Evolutionary conservation across 768 basidiomycete species (phyloP).

Genomic region (Boletus sensibilis): DNA sequence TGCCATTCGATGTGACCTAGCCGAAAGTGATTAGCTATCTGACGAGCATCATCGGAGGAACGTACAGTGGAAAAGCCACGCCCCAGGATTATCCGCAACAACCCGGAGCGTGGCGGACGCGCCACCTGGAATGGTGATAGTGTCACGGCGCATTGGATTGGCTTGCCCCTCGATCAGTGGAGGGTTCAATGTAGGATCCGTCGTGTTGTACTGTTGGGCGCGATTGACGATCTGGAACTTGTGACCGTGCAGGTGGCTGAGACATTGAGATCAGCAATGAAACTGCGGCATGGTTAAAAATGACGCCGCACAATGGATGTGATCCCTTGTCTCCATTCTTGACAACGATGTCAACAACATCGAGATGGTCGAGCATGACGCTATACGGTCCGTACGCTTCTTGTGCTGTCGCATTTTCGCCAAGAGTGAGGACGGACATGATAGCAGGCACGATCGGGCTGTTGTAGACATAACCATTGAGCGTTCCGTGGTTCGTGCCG

Average conservation of each 20-base stretch:
- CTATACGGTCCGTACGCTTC: slow-evolving; percentile 78
- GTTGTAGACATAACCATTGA: slow-evolving; percentile 71
- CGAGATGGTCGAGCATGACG: slow-evolving; percentile 70
- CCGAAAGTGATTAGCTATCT: background rate
- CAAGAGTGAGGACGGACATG: slow-evolving; percentile 75
- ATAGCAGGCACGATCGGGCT: slow-evolving; percentile 70
- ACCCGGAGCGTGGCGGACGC: slow-evolving; percentile 72
- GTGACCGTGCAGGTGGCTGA: slow-evolving; percentile 90
- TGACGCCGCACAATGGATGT: slow-evolving; percentile 73
- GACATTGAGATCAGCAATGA: background rate
- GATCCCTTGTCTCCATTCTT: slow-evolving; percentile 71
- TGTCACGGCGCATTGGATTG: slow-evolving; percentile 94
- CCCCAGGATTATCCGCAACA: slow-evolving; percentile 90
- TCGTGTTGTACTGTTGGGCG: slow-evolving; percentile 64
- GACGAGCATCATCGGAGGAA: slow-evolving; percentile 11
- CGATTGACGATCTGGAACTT: slow-evolving; percentile 79
- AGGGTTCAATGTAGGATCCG: slow-evolving; percentile 78
- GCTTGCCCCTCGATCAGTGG: slow-evolving; percentile 70
- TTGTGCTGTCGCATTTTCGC: slow-evolving; percentile 61
- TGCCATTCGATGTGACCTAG: slow-evolving; percentile 87
- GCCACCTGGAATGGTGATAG: slow-evolving; percentile 69
- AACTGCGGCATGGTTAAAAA: background rate
- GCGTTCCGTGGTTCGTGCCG: slow-evolving; percentile 81
- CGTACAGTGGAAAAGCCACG: slow-evolving; percentile 82
- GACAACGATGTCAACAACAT: slow-evolving; percentile 75